Base-by-base conservation (phyloP, 2,329 filamentous ascomycete genomes). In the Penicillium thymicola region DNA sequence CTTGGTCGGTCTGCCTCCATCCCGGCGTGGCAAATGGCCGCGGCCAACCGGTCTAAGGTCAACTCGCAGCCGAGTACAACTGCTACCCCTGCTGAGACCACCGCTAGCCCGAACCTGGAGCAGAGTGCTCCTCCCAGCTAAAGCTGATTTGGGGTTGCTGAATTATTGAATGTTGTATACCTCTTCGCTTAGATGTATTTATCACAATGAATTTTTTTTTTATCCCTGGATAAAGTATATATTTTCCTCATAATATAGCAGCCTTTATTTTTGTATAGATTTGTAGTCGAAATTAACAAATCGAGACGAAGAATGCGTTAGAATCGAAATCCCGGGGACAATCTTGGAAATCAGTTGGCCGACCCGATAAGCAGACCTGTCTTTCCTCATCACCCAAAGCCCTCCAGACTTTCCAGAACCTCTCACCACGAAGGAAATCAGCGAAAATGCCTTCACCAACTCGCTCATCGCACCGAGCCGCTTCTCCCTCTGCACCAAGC, bases 1-100 rank as follows among this genome's bases (percentile, higher is more conserved):
- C 68, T 81, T 58, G 77, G 81, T 55, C 76, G 78, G 60, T 73
- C 81, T 37, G 88, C 88, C 11, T 85, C 88, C 11, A 92, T 92
- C 63, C 89, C 89, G 5, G 84, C 88, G 5, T 92, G 89, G 89
- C 89, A 92, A 75, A 83, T 90, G 81, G 87, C 88, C 46, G 85
- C 86, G 70, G 79, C 85, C 32, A 85, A 82, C 66, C 84, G 72
- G 54, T 68, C 72, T 34, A 77, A 75, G 66, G 67, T 60, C 55
- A 63, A 66, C 5, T 66, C 72, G 30, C 67, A 69, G 32, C 61
- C 72, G 10, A 64, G 63, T 57, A 64, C 53, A 47, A 59, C 57
- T 44, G 66, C 51, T 25, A 51, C 65, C 18, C 55, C 62, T 18
- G 63, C 45, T 40, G 65, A 66, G 44, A 59, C 60, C 36, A 54